Evolutionary conservation across 768 basidiomycete species (phyloP).

Genomic region (Suillus decipiens): DNA sequence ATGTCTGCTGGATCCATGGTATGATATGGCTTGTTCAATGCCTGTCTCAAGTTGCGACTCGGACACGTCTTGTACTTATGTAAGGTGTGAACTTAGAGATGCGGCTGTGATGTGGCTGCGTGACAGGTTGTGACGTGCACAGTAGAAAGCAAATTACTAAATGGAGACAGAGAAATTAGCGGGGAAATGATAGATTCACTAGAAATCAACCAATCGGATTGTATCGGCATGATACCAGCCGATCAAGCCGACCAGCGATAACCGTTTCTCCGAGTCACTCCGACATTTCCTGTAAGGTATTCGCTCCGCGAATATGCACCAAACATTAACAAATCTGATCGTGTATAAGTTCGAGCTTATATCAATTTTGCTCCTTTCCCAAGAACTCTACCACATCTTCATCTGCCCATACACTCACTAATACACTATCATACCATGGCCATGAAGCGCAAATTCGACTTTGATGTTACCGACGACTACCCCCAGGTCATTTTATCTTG

Average conservation of each 20-base stretch:
- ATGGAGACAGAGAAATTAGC: conserved; percentile 8
- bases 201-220: conserved; percentile 29
- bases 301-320: conserved; percentile 25
- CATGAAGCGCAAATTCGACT: conserved; percentile 74
- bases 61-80: conserved; percentile 1
- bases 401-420: conserved; percentile 14
- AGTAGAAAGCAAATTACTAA: conserved; percentile 7
- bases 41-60: conserved; percentile 4
- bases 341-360: conserved; percentile 35
- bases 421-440: conserved; percentile 45
- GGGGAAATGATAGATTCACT: conserved; percentile 1
- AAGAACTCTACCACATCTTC: conserved; percentile 20
- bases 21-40: background rate
- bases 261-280: conserved; percentile 23
- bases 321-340: conserved; percentile 30
- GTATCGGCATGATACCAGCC: conserved; percentile 19
- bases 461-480: conserved; percentile 54
- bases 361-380: conserved; percentile 23
- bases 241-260: conserved; percentile 21
- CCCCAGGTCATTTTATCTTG: conserved; percentile 41
- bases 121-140: background rate
- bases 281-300: conserved; percentile 12
- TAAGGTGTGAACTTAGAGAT: background rate
- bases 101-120: background rate
- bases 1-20: conserved; percentile 28